Evolutionary conservation across 2,329 filamentous ascomycete genomes (phyloP), one percentile per base, ranked within the genome.

Genomic region (Paracamarosporium sp.): DNA sequence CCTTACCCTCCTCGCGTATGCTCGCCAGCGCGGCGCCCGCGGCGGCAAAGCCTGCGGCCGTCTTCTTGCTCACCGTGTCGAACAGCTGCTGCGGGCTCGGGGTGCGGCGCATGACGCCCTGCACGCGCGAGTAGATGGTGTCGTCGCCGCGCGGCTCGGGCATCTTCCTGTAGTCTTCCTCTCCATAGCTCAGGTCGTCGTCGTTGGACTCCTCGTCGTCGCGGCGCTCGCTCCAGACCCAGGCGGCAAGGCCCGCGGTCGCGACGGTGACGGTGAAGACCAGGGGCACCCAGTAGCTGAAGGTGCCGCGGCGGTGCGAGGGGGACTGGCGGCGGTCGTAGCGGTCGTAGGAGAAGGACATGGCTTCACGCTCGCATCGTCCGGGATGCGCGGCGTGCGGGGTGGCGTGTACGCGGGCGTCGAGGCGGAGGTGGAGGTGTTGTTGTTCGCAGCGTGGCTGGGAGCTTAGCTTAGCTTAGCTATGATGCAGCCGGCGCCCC

Each of bases 181-280:
- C 81, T 54, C 82, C 81, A 67, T 77, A 77, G 64, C 71, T 73
- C 43, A 77, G 72, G 51, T 78, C 69, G 52, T 87, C 85, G 61
- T 84, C 82, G 61, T 88, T 83, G 56, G 86, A 84, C 52, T 88
- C 85, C 27, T 93, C 89, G 57, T 89, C 86, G 64, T 91, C 89
- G 70, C 85, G 87, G 70, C 92, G 89, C 79, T 96, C 93, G 76
- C 90, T 96, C 93, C 93, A 97, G 59, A 93, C 87, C 94, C 94
- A 98, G 56, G 92, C 92, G 51, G 89, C 93, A 46, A 96, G 80
- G 31, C 93, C 93, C 54, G 91, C 88, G 22, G 93, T 92, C 59
- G 94, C 94, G 66, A 96, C 87, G 45, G 92, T 93, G 57, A 96
- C 88, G 48, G 93, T 97, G 63, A 97, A 79, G 64, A 88, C 89